phyloP scores from a whole-genome alignment of 495 filamentous ascomycete genomes.

The Xylona heveae region DNA sequence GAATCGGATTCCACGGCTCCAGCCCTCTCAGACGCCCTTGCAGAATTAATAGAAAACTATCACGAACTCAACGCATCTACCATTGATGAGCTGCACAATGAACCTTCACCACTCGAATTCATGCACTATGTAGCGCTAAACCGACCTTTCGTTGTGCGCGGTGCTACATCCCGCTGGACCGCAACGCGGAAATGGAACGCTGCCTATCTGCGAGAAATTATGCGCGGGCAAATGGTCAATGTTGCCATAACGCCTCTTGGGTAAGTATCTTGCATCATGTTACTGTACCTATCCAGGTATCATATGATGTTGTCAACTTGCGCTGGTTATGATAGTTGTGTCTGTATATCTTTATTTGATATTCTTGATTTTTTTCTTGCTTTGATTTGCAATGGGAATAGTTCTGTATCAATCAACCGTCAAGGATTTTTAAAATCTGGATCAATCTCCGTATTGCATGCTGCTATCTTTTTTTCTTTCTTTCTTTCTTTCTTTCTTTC shows the following conservation, averaged over 20 bases:
- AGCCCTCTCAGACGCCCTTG: conserved; percentile 19
- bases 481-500: too few relatives aligned
- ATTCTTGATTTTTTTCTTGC: not conserved
- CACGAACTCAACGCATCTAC: conserved; percentile 38
- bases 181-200: conserved; percentile 37
- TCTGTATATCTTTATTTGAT: not conserved
- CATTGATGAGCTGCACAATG: conserved; percentile 33
- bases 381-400: conserved; percentile 1
- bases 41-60: conserved; percentile 37
- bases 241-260: conserved; percentile 51
- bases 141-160: conserved; percentile 44
- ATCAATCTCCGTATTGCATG: conserved; percentile 8
- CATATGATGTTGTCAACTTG: too few relatives aligned
- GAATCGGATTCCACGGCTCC: too few relatives aligned
- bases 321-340: too few relatives aligned
- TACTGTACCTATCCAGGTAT: too few relatives aligned
- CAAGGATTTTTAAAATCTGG: conserved; percentile 18
- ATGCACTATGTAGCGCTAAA: conserved; percentile 46
- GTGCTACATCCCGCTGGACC: conserved; percentile 32
- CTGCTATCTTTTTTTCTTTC: too few relatives aligned
- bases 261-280: conserved; percentile 24
- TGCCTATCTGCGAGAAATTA: conserved; percentile 24
- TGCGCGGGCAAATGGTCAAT: conserved; percentile 32
- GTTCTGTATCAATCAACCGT: not conserved
- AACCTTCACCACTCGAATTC: conserved; percentile 51